Evolutionary conservation across 768 basidiomycete genomes (phyloP), one percentile per base, ranked within the genome.

Genomic region (Tremella fuciformis): DNA sequence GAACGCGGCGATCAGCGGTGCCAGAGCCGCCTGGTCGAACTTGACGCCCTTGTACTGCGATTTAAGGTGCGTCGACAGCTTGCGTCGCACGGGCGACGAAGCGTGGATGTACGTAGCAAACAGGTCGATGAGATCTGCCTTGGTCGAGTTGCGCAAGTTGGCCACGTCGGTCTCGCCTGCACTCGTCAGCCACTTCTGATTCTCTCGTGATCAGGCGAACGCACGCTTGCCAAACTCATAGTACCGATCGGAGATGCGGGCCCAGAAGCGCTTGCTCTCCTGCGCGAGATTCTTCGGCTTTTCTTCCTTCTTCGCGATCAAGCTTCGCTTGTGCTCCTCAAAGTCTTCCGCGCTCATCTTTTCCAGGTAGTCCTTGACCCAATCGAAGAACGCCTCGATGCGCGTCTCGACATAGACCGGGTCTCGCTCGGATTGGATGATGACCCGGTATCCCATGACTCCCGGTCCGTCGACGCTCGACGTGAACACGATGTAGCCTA

Each of bases 201-300:
- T 0, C 15, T 1, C 53, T 46, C 21, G 2, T 8, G 26, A 53
- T 55, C n/a, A 34, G 18, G 9, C 22, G 15, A 11, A 83, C 87
- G 76, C 74, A 91, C 93, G 83, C 73, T 88, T 83, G 59, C 84
- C 77, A 80, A 98, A 99, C 78, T 97, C 92, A 63, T 85, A 84
- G 65, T 88, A 89, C 3, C 91, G 88, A 21, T 82, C 84, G 62
- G 84, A 84, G 61, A 98, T 84, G 50, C 88, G 84, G 16, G 70
- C 65, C 80, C 87, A 86, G 70, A 86, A 89, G 61, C 81, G 80
- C 47, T 61, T 60, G 24, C 66, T 76, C 78, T 99, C 96, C 70
- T 94, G 88, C 8, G 80, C 79, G 50, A 98, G 76, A 74, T 96
- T 97, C 82, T 98, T 97, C 67, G 86, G 81, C 37, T 84, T 86